Evolutionary conservation across 2,329 filamentous ascomycete genomes (phyloP), one percentile per base, ranked within the genome.

Genomic region (Exophiala phaeomuriformis): DNA sequence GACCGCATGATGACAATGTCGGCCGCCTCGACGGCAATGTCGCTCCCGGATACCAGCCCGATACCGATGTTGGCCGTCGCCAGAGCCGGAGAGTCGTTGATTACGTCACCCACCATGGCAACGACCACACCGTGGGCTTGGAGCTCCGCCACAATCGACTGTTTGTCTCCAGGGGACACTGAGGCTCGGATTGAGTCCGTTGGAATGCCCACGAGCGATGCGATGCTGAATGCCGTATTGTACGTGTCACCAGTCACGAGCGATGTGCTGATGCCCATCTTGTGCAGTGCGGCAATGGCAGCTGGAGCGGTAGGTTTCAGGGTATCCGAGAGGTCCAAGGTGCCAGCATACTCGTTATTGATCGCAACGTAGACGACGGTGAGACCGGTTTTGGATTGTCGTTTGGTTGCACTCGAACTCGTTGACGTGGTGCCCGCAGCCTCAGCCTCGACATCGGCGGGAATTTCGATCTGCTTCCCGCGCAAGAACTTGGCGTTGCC

Each of bases 51-150:
- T 3, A 88, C 81, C 70, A 98, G 88, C 53, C 90, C 90, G 62
- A 98, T 95, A 59, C 93, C 93, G 30, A 97, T 83, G 63, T 95
- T 84, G 7, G 93, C 90, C 0, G 90, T 95, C 0, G 90, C 93
- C 7, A 98, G 81, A 0, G 93, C 93, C 0, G 93, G 93, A 0
- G 90, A 95, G 73, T 98, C 93, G 71, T 98, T 98, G 78, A 98
- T 96, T 40, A 93, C 93, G 69, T 98, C 93, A 49, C 93, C 90
- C 9, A 97, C 90, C 93, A 98, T 98, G 62, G 88, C 93, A 29
- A 97, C 88, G 47, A 86, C 76, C 63, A 90, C 81, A 56, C 89
- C 89, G 47, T 77, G 70, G 0, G 77, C 75, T 71, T 96, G 89
- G 12, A 97, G 78, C 50, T 85, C 75, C 47, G 82, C 80, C 63